Evolutionary conservation across 1,284 basidiomycete genomes (phyloP).

Genomic region (Apiotrichum domesticum): DNA sequence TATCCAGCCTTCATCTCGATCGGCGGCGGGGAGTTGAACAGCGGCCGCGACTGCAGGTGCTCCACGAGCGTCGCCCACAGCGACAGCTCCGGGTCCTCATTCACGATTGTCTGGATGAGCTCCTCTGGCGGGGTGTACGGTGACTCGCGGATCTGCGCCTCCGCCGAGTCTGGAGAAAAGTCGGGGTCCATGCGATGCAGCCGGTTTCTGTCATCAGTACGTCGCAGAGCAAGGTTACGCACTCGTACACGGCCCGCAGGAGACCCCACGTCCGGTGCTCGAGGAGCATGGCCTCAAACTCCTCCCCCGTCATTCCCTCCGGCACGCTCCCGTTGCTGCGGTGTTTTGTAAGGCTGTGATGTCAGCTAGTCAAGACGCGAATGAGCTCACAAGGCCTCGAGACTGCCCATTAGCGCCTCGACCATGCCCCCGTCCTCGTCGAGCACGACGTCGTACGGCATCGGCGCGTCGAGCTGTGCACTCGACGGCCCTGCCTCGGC

Average conservation of each 20-base stretch:
- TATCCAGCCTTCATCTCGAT: conserved; percentile 43
- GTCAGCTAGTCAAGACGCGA: neutral
- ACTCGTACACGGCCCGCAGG: conserved; percentile 38
- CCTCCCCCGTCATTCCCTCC: conserved; percentile 16
- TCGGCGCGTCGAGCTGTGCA: conserved; percentile 33
- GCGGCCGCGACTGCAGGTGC: conserved; percentile 38
- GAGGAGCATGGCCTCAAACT: conserved; percentile 30
- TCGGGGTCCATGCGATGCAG: conserved; percentile 26
- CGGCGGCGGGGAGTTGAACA: conserved; percentile 32
- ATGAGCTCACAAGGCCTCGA: conserved; percentile 38
- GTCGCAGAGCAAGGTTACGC: conserved; percentile 3
- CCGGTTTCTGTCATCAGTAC: conserved; percentile 25
- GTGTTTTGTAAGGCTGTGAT: conserved; percentile 5
- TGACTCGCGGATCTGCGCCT: conserved; percentile 24
- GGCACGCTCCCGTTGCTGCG: neutral
- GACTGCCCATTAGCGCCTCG: conserved; percentile 23
- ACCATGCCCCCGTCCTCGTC: conserved; percentile 38
- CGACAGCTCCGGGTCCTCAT: conserved; percentile 37
- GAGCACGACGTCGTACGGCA: conserved; percentile 33
- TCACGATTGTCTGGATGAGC: conserved; percentile 36
- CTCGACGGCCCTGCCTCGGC: conserved; percentile 37
- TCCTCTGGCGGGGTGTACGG: conserved; percentile 41
- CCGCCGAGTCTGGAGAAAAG: conserved; percentile 26
- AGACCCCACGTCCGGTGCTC: conserved; percentile 45
- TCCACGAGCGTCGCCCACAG: conserved; percentile 38